phyloP scores from a whole-genome alignment of 2,329 filamentous ascomycete species.

The Penicillium olsonii region DNA sequence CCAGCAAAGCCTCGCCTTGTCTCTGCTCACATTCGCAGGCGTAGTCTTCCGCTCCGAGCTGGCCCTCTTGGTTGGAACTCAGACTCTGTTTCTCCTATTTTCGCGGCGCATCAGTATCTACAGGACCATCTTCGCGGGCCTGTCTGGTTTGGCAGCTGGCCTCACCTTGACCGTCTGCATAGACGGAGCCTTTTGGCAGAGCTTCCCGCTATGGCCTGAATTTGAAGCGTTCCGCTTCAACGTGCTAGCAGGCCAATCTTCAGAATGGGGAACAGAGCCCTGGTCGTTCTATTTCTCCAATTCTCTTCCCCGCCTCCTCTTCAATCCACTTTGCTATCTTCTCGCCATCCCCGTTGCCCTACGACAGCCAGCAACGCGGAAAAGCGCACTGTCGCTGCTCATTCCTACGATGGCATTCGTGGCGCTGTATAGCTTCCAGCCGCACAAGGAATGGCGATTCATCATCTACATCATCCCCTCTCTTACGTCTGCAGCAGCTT shows the following conservation, averaged over 20 bases:
- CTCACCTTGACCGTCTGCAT: conserved; percentile 71
- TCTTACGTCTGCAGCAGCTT: conserved; percentile 74
- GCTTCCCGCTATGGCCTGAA: conserved; percentile 80
- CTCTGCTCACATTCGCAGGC: conserved; percentile 75
- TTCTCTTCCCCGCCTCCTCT: conserved; percentile 76
- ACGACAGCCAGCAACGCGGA: conserved; percentile 54
- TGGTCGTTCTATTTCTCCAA: conserved; percentile 85
- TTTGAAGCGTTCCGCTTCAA: conserved; percentile 89
- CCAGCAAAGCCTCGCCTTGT: conserved; percentile 63
- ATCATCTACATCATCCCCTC: conserved; percentile 84
- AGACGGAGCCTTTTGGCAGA: conserved; percentile 94
- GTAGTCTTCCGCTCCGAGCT: conserved; percentile 89
- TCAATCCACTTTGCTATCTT: conserved; percentile 70
- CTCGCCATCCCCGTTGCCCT: conserved; percentile 54
- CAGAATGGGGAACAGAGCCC: conserved; percentile 83
- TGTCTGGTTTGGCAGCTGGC: conserved; percentile 68
- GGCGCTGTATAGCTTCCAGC: conserved; percentile 78
- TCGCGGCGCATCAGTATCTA: conserved; percentile 55
- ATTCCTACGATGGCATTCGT: conserved; percentile 72
- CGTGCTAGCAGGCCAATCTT: conserved; percentile 77
- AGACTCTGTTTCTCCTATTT: conserved; percentile 65
- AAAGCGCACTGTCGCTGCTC: conserved; percentile 55
- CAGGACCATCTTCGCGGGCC: conserved; percentile 65
- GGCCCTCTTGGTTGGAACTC: conserved; percentile 73
- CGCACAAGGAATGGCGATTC: conserved; percentile 96